Evolutionary conservation across 139 green algal species (phyloP).

Genomic region (Trebouxia sp.): DNA sequence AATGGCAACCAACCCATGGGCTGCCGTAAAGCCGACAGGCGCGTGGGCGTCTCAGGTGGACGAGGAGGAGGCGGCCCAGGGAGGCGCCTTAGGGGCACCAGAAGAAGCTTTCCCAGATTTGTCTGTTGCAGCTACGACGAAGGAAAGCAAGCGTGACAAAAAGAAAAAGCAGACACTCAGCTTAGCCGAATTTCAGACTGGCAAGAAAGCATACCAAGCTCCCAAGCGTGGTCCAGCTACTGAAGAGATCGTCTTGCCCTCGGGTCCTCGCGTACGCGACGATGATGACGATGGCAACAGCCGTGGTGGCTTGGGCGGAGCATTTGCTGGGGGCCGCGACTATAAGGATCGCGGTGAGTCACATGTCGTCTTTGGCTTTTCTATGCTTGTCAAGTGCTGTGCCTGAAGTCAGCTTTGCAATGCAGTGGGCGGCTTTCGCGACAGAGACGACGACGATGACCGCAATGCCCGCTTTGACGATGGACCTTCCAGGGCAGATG

Average conservation of each 20-base stretch:
- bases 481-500: constrained; percentile 64
- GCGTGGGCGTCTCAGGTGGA: constrained; percentile 64
- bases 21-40: constrained; percentile 23
- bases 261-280: constrained; percentile 58
- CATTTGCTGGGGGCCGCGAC: constrained; percentile 73
- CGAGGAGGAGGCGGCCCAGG: constrained; percentile 40
- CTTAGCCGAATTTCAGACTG: constrained; percentile 68
- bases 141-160: constrained; percentile 65
- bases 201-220: background rate
- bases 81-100: background rate
- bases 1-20: constrained; percentile 20
- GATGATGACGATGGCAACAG: constrained; percentile 51
- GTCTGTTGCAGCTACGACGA: constrained; percentile 49
- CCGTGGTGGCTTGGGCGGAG: constrained; percentile 60
- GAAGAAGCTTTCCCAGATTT: constrained; percentile 68
- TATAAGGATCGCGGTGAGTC: constrained; percentile 23
- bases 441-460: constrained; percentile 40
- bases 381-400: background rate
- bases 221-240: background rate
- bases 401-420: too few species aligned
- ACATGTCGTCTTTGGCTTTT: background rate
- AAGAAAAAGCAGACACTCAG: constrained; percentile 71
- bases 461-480: constrained; percentile 14
- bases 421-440: constrained; percentile 27
- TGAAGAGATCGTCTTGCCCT: constrained; percentile 52